Evolutionary conservation across 1,284 basidiomycete species (phyloP).

Genomic region (Apiotrichum gracile): DNA sequence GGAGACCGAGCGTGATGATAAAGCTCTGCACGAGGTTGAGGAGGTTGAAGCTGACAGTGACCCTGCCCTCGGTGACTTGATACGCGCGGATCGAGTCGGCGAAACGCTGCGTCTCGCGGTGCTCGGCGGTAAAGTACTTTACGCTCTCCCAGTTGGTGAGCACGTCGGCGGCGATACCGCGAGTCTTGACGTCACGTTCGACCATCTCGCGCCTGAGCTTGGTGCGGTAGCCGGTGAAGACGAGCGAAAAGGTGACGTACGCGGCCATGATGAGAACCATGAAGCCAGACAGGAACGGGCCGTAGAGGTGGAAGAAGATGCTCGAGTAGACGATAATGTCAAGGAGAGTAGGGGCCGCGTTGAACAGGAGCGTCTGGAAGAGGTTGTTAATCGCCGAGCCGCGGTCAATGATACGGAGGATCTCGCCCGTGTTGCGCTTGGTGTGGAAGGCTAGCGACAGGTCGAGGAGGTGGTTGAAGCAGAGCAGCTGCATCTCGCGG

Average conservation of each 20-base stretch:
- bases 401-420: slow-evolving; percentile 93
- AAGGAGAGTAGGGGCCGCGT: slow-evolving; percentile 85
- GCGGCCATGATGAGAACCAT: slow-evolving; percentile 75
- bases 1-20: slow-evolving; percentile 85
- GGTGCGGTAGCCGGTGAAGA: slow-evolving; percentile 75
- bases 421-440: slow-evolving; percentile 88
- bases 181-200: slow-evolving; percentile 87
- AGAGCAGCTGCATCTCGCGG: slow-evolving; percentile 82
- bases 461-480: slow-evolving; percentile 85
- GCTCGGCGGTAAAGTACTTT: slow-evolving; percentile 95
- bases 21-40: slow-evolving; percentile 92
- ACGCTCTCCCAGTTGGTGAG: slow-evolving; percentile 98
- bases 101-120: slow-evolving; percentile 80
- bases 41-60: slow-evolving; percentile 82
- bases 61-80: slow-evolving; percentile 83
- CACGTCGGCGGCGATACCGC: slow-evolving; percentile 89
- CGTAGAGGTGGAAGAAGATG: slow-evolving; percentile 76
- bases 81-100: slow-evolving; percentile 79
- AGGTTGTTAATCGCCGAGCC: slow-evolving; percentile 97
- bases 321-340: slow-evolving; percentile 95
- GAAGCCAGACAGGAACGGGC: slow-evolving; percentile 69
- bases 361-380: slow-evolving; percentile 83
- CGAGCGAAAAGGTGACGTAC: slow-evolving; percentile 92
- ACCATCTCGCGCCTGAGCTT: slow-evolving; percentile 88
- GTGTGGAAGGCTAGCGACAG: slow-evolving; percentile 91